A percentile compares a stretch with the other conserved stretches of the same genome.
Conservation (phyloP, 805 yeast genomes). For the Ogataea pignaliae region DNA sequence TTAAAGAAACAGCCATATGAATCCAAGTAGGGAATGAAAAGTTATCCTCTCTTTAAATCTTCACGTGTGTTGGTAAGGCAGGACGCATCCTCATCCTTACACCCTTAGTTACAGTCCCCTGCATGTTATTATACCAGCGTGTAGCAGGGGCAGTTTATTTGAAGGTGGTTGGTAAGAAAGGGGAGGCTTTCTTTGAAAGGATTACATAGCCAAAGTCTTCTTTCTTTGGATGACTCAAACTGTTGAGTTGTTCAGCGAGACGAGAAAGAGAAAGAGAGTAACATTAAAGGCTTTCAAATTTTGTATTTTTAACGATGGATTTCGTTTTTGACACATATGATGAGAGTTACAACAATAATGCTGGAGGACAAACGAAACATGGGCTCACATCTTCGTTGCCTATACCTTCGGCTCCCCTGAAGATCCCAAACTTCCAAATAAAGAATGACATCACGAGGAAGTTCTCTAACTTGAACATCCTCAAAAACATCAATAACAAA, state of each 20-base stretch:
- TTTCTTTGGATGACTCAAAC: too few relatives aligned
- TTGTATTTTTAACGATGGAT: slow-evolving; percentile 16
- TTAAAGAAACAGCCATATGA: too few relatives aligned
- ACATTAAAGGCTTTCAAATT: neutral
- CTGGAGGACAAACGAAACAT: slow-evolving; percentile 1
- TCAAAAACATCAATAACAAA: slow-evolving; percentile 23
- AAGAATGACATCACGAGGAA: slow-evolving; percentile 34
- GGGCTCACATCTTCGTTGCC: slow-evolving; percentile 14
- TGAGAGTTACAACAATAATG: slow-evolving; percentile 6
- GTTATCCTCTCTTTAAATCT: too few relatives aligned
- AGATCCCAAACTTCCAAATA: slow-evolving; percentile 32
- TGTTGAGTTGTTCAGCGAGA: slow-evolving; percentile 43
- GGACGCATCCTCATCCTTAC: too few relatives aligned
- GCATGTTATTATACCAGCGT: too few relatives aligned
- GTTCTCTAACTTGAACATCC: slow-evolving; percentile 30
- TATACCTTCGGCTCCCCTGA: slow-evolving; percentile 38
- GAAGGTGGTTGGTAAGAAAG: too few relatives aligned
- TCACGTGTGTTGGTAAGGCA: too few relatives aligned
- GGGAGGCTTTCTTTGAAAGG: too few relatives aligned
- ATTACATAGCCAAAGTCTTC: too few relatives aligned
- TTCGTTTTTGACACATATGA: slow-evolving; percentile 26
- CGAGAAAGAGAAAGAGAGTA: slow-evolving; percentile 31
- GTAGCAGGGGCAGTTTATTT: too few relatives aligned
- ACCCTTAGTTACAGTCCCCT: too few relatives aligned
- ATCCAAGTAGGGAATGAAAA: too few relatives aligned